Evolutionary conservation across 352 stramenopile genomes (phyloP).

Genomic region (Thraustotheca clavata): DNA sequence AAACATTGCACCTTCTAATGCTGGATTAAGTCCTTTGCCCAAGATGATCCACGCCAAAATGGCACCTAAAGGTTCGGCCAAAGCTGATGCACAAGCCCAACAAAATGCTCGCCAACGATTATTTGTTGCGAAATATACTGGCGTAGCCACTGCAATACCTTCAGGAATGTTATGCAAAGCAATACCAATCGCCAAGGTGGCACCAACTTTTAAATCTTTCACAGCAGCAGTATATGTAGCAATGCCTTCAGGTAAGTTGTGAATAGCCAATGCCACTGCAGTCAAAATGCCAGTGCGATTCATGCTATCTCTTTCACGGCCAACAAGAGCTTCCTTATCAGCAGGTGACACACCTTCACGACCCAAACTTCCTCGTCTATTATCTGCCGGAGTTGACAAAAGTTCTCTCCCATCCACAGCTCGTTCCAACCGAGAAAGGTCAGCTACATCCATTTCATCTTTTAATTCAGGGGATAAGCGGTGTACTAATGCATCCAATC

Average conservation of each 20-base stretch:
- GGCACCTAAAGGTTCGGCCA: conserved; percentile 87
- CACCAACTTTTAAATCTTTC: conserved; percentile 83
- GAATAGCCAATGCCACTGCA: conserved; percentile 87
- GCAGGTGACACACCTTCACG: too few species aligned
- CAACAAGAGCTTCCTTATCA: not conserved
- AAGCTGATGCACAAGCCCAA: conserved; percentile 85
- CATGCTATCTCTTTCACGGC: conserved; percentile 30
- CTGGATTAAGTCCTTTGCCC: conserved; percentile 51
- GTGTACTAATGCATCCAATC: conserved; percentile 36
- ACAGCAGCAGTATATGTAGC: conserved; percentile 91
- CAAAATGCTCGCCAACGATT: conserved; percentile 91
- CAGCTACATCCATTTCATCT: conserved; percentile 28
- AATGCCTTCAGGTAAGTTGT: conserved; percentile 95
- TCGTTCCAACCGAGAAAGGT: conserved; percentile 24
- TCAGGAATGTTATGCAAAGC: conserved; percentile 97
- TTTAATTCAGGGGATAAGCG: conserved; percentile 30
- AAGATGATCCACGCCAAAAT: conserved; percentile 84
- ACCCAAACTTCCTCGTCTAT: too few species aligned
- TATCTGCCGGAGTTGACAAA: not conserved
- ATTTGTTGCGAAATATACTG: conserved; percentile 95
- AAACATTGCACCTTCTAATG: conserved; percentile 85
- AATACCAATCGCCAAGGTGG: conserved; percentile 90
- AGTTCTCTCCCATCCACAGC: conserved; percentile 15
- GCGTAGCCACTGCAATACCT: conserved; percentile 90
- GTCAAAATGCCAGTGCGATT: conserved; percentile 86